Conservation (phyloP, 768 basidiomycete species). For the Cystobasidium onofrii region DNA sequence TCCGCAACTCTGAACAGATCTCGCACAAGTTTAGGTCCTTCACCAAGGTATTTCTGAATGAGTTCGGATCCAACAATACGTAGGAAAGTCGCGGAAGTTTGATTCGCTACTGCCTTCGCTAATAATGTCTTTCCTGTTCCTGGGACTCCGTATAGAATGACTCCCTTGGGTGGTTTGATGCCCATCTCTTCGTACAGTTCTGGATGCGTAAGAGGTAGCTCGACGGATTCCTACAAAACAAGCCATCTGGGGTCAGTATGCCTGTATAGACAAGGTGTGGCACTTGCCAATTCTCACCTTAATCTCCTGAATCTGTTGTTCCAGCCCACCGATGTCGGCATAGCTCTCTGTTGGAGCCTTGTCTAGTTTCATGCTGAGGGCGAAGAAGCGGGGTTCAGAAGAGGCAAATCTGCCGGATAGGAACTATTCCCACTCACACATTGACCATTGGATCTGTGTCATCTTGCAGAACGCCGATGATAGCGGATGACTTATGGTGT, state of each 20-base stretch:
- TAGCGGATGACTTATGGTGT: slow-evolving; percentile 89
- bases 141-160: slow-evolving; percentile 96
- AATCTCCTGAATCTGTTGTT: slow-evolving; percentile 96
- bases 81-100: slow-evolving; percentile 95
- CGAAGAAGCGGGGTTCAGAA: neutral
- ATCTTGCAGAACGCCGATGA: slow-evolving; percentile 91
- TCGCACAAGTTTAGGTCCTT: slow-evolving; percentile 94
- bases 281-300: slow-evolving; percentile 55
- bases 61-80: slow-evolving; percentile 96
- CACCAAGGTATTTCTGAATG: slow-evolving; percentile 98
- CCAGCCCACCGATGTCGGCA: slow-evolving; percentile 90
- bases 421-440: slow-evolving; percentile 52
- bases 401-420: too few species aligned
- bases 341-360: slow-evolving; percentile 99
- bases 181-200: slow-evolving; percentile 99
- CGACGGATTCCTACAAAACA: slow-evolving; percentile 70
- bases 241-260: too few species aligned
- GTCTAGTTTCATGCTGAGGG: slow-evolving; percentile 54
- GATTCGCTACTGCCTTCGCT: slow-evolving; percentile 95
- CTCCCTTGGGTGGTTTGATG: slow-evolving; percentile 98
- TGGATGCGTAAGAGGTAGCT: slow-evolving; percentile 92
- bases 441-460: slow-evolving; percentile 92
- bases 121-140: slow-evolving; percentile 97
- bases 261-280: too few species aligned
- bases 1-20: slow-evolving; percentile 95